Evolutionary conservation across 2,329 filamentous ascomycete species (phyloP), one percentile per base, ranked within the genome.

Genomic region (Cercospora janseana): DNA sequence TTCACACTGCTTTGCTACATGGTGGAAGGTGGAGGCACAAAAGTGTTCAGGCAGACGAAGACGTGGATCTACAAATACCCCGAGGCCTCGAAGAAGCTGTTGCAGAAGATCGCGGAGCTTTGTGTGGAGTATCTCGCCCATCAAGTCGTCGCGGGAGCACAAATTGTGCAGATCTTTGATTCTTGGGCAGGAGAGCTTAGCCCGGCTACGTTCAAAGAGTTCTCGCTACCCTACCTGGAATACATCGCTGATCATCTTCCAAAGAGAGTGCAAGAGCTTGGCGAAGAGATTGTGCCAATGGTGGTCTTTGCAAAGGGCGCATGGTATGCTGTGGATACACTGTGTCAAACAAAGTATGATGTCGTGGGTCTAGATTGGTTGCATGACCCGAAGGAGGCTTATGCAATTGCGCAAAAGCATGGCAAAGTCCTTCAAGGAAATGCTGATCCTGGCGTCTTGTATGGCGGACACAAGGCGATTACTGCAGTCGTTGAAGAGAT

Each of bases 1-100:
- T 98, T 93, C 89, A 98, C 93, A 2, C 72, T 98, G 52, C 80
- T 98, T 65, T 95, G 92, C 75, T 98, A 98, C 75, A 98, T 98
- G 93, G 89, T 97, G 13, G 93, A 98, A 72, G 93, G 93, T 12
- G 93, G 93, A 40, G 93, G 93, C 34, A 94, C 87, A 61, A 97
- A 97, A 76, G 77, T 97, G 66, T 97, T 97, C 74, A 83, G 88
- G 53, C 85, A 95, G 72, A 86, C 83, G 64, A 98, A 98, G 79
- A 95, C 87, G 20, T 98, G 93, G 93, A 84, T 97, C 54, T 98
- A 92, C 78, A 89, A 82, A 70, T 89, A 96, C 65, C 80, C 87
- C 0, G 78, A 87, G 56, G 88, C 87, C 68, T 84, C 85, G 54
- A 90, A 93, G 75, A 82, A 78, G 54, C 72, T 98, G 58, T 74